Evolutionary conservation across 2,329 filamentous ascomycete species (phyloP).

Genomic region (Colletotrichum sp.): DNA sequence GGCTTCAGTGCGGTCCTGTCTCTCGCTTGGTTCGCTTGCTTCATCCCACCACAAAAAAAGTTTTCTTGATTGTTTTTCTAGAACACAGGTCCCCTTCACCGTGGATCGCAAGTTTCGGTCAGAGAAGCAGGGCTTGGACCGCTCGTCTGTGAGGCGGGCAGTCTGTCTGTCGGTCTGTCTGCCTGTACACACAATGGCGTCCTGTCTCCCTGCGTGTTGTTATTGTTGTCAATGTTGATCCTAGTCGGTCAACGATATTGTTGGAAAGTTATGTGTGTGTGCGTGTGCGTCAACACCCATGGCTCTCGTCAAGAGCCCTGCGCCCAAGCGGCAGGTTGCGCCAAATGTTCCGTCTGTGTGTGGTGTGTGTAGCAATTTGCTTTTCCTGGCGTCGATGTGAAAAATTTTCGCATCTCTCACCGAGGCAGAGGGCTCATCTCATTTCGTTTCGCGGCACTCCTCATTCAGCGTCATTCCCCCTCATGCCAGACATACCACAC

Average conservation of each 20-base stretch:
- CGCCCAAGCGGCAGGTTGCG: conserved; percentile 16
- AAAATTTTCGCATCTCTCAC: conserved; percentile 20
- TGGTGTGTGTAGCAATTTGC: conserved; percentile 12
- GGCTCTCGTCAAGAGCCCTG: background rate
- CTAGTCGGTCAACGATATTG: background rate
- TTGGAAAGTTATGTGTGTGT: background rate
- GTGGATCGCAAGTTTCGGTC: background rate
- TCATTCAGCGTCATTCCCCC: conserved; percentile 9
- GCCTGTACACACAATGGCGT: background rate
- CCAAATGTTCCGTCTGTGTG: background rate
- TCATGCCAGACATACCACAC: conserved; percentile 4
- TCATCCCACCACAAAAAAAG: conserved; percentile 7
- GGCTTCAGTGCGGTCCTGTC: background rate
- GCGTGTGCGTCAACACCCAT: background rate
- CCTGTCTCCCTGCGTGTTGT: background rate
- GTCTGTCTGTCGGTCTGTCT: background rate
- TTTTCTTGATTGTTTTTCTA: background rate
- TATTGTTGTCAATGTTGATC: conserved; percentile 2
- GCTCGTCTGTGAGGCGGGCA: background rate
- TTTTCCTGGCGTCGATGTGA: conserved; percentile 14
- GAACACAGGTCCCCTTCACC: background rate
- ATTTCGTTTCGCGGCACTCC: conserved; percentile 10
- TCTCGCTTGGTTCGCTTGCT: conserved; percentile 17
- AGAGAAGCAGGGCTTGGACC: background rate
- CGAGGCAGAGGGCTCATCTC: conserved; percentile 1